phyloP scores from a whole-genome alignment of 192 early-diverging fungal genomes.

The Chytriomyces confervae region DNA sequence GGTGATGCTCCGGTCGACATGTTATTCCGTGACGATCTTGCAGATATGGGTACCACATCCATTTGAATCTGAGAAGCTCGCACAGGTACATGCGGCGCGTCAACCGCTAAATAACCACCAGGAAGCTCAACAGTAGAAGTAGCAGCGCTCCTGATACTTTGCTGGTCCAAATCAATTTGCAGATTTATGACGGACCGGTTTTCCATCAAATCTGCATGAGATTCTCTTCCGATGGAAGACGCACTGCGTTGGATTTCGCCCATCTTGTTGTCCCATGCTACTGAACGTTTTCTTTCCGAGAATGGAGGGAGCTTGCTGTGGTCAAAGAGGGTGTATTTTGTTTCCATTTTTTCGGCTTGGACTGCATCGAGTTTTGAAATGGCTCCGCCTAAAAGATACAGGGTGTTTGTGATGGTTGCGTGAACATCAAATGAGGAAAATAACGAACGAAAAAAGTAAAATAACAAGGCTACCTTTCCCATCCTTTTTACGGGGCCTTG shows the following conservation, averaged over 20 bases:
- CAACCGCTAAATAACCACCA: too few relatives aligned
- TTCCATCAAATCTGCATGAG: conserved; percentile 17
- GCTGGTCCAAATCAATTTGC: neutral
- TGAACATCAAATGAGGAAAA: conserved; percentile 12
- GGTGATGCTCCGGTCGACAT: too few relatives aligned
- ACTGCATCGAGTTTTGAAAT: conserved; percentile 28
- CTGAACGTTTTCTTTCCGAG: conserved; percentile 18
- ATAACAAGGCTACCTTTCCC: too few relatives aligned
- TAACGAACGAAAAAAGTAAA: too few relatives aligned
- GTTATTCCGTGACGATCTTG: too few relatives aligned
- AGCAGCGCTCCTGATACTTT: neutral
- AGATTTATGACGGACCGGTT: neutral
- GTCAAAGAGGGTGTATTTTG: conserved; percentile 77
- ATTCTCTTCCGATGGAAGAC: neutral
- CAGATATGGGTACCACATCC: too few relatives aligned
- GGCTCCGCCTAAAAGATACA: neutral
- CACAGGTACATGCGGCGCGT: too few relatives aligned
- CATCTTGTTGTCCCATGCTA: conserved; percentile 15
- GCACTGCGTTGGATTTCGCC: conserved; percentile 8
- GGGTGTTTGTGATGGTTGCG: neutral
- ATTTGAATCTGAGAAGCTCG: too few relatives aligned
- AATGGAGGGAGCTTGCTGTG: conserved; percentile 60
- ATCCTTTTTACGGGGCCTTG: conserved; percentile 41
- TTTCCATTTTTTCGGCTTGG: conserved; percentile 80
- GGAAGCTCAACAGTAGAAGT: neutral